These are phyloP conservation scores for Globisporangium iwayamae DNA, from an alignment of 352 stramenopile species.

Conservation along the genomic window DNA sequence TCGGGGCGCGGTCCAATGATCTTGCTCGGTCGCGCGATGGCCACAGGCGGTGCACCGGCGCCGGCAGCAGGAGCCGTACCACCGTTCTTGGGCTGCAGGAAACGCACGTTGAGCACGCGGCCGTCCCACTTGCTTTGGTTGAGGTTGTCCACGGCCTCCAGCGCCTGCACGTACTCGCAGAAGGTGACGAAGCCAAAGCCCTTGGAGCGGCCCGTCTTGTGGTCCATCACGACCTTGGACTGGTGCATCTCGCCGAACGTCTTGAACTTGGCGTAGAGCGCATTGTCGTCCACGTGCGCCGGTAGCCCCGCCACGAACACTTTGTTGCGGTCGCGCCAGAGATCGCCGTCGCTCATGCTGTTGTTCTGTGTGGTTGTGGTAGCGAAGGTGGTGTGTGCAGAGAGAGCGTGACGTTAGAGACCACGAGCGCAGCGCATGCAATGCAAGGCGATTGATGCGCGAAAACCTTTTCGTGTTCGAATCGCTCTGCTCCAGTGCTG, in stretches of 20 bases:
- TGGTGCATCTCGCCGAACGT: conserved; percentile 82
- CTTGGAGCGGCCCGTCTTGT: conserved; percentile 56
- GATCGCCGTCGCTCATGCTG: conserved; percentile 54
- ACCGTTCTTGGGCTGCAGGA: conserved; percentile 68
- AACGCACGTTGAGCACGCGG: conserved; percentile 77
- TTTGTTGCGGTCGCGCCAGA: conserved; percentile 88
- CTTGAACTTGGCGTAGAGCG: conserved; percentile 71
- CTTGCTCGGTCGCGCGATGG: conserved; percentile 29
- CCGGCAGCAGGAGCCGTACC: background rate
- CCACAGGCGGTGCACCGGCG: conserved; percentile 5
- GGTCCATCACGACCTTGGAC: conserved; percentile 80
- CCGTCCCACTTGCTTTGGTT: conserved; percentile 86
- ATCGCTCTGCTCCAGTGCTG: conserved; percentile 13
- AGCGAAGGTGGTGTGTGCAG: background rate
- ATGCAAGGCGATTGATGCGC: background rate
- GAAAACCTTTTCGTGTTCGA: background rate
- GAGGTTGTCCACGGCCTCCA: conserved; percentile 73
- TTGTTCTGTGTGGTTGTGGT: background rate
- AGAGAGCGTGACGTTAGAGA: background rate
- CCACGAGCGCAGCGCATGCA: background rate
- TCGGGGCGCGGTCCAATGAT: conserved; percentile 66
- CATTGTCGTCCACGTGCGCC: conserved; percentile 53
- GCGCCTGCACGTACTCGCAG: conserved; percentile 69
- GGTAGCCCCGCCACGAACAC: conserved; percentile 81
- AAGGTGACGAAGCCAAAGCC: conserved; percentile 86